Conservation (phyloP, 106 monocot genomes). For the Agapanthus africanus region DNA sequence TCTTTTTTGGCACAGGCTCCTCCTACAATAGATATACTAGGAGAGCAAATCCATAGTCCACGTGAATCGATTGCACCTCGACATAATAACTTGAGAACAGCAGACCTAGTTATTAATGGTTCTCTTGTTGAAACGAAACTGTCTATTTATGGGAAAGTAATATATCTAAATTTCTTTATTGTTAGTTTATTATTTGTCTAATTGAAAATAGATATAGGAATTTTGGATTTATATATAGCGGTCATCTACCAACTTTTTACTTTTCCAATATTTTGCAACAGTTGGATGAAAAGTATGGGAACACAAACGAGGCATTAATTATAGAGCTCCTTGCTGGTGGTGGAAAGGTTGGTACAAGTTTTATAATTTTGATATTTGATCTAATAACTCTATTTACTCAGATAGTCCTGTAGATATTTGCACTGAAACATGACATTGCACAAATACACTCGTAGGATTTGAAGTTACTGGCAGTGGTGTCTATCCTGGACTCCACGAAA, state of each 20-base stretch:
- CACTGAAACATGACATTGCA: too few species aligned
- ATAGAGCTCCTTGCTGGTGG: slow-evolving; percentile 71
- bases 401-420: too few species aligned
- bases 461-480: too few species aligned
- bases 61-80: slow-evolving; percentile 22
- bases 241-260: not conserved
- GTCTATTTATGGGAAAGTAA: slow-evolving; percentile 79
- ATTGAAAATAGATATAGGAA: not conserved
- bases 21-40: slow-evolving; percentile 56
- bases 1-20: slow-evolving; percentile 43
- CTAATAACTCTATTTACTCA: not conserved
- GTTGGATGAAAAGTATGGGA: slow-evolving; percentile 37
- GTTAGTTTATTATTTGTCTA: not conserved
- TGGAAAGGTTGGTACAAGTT: slow-evolving; percentile 61
- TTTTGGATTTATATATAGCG: not conserved
- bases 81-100: slow-evolving; percentile 23
- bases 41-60: slow-evolving; percentile 25
- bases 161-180: not conserved
- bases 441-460: too few species aligned
- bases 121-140: slow-evolving; percentile 73
- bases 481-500: too few species aligned
- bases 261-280: slow-evolving; percentile 18
- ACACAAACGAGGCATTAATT: slow-evolving; percentile 43
- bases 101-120: slow-evolving; percentile 80
- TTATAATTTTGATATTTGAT: not conserved